Base-by-base conservation (phyloP, 805 yeast species). In the Kockiozyma suomiensis region DNA sequence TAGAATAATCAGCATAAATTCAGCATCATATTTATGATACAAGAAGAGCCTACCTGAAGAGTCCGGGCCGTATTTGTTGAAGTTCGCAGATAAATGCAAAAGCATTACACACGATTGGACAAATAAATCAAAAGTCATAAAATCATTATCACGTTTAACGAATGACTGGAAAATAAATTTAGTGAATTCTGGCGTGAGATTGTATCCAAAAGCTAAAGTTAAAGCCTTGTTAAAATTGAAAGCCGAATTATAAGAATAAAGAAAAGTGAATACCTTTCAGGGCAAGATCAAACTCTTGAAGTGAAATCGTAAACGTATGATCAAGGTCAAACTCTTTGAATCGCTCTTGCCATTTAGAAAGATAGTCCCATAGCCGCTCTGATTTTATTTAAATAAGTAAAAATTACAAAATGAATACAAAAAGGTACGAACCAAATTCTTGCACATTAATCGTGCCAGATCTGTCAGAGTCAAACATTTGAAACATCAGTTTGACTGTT, bases 31-130 rank as follows among this genome's bases (percentile, higher is more conserved):
- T 6, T 13, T 41, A 5, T 12, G 4, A 41, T 8, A 41, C 1
- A 28, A 8, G 8, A 28, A 21, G 21, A 26, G 17, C 30, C 15
- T 42, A 52, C 56, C 56, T 42, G 32, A 8, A 4, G 87, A 81
- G 64, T 87, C 90, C 12, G 79, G 75, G 71, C 90, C 96, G 71
- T 81, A 88, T 70, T 85, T 85, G 69, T 88, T 87, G 77, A 90
- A 90, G 13, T 86, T 78, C 69, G 87, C 91, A 0, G 96, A 88
- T 64, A 88, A 80, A 64, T 89, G 82, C 70, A 89, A 80, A 66
- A 90, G 77, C 80, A 89, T 87, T 17, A 89, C 87, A 66, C 90
- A 79, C 55, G 88, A 80, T 70, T 90, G 96, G 26, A 90, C 90
- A 73, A 90, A 90, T 72, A 84, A 80, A 71, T 90, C 96, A 72